Evolutionary conservation across 257 asterid species (phyloP).

Genomic region (Voacanga thouarsii): DNA sequence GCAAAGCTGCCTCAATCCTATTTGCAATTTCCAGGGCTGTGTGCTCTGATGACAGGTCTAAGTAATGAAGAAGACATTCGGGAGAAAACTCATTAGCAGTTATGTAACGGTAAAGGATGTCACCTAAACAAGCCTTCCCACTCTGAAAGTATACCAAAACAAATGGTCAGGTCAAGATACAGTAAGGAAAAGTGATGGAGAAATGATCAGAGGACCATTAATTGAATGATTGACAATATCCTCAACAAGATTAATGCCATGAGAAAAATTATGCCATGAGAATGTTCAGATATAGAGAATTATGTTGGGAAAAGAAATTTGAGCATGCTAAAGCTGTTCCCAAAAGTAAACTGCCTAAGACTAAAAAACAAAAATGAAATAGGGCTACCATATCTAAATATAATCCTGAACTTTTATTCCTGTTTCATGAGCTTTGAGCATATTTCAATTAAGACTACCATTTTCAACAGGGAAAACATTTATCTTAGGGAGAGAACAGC

Average conservation of each 20-base stretch:
- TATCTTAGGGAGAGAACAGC: background rate
- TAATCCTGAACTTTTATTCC: background rate
- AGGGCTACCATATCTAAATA: no score
- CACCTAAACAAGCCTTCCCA: slow-evolving; percentile 83
- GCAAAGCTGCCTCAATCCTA: slow-evolving; percentile 68
- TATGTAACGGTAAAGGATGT: slow-evolving; percentile 57
- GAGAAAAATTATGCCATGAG: background rate
- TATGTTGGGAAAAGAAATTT: background rate
- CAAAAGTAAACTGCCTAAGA: no score
- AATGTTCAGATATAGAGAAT: background rate
- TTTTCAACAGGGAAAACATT: background rate
- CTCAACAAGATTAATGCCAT: background rate
- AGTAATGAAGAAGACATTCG: slow-evolving; percentile 61
- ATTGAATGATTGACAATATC: background rate
- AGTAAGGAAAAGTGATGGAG: background rate
- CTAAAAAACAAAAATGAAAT: no score
- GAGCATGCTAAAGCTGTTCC: no score
- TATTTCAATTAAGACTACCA: background rate
- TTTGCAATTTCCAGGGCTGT: slow-evolving; percentile 70
- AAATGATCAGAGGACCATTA: background rate
- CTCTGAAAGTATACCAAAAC: slow-evolving; percentile 43
- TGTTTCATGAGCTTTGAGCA: background rate
- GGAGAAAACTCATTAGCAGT: slow-evolving; percentile 77
- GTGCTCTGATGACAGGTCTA: slow-evolving; percentile 79
- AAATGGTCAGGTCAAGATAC: background rate